Evolutionary conservation across 192 early-diverging fungal species (phyloP), one percentile per base, ranked within the genome.

Genomic region (Rhizophagus clarus): DNA sequence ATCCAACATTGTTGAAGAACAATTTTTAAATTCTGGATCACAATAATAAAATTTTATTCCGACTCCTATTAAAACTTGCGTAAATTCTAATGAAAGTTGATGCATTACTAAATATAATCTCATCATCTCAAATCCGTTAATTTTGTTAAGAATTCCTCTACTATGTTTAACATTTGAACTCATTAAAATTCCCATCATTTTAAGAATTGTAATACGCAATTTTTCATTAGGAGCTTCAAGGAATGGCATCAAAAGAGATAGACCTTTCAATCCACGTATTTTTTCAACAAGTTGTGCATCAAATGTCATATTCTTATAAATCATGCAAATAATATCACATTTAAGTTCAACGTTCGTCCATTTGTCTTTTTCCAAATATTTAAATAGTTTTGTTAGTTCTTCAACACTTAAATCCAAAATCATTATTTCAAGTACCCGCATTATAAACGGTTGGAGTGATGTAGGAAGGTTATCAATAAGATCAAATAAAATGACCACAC

Each of bases 131-230:
- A 85, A 83, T 24, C 82, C 84, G 47, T 85, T 85, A 17, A 79
- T 80, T 74, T 81, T 85, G 34, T 76, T 78, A 42, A 85, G 69
- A 5, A 82, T 72, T 20, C 82, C 82, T 40, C 77, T 82, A 22
- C 84, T 82, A 22, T 82, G 81, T 47, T 85, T 85, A 34, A 80
- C 80, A 72, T 85, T 85, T 73, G 82, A 82, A 49, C 80, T 85
- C 47, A 85, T 67, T 31, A 85, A 70, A 66, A 83, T 85, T 4
- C 84, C 84, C 17, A 85, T 85, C 84, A 85, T 85, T 61, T 85
- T 85, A 29, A 85, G 61, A n/a, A 82, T 24, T 28, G 82, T 29
- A 56, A 83, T 81, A 62, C 84, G 64, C 22, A 85, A 85, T 37
- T 83, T 82, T 37, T 85, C 84, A 64, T 85, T 85, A 5, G 84